Evolutionary conservation across 768 basidiomycete species (phyloP), one percentile per base, ranked within the genome.

Genomic region (Russula emetica): DNA sequence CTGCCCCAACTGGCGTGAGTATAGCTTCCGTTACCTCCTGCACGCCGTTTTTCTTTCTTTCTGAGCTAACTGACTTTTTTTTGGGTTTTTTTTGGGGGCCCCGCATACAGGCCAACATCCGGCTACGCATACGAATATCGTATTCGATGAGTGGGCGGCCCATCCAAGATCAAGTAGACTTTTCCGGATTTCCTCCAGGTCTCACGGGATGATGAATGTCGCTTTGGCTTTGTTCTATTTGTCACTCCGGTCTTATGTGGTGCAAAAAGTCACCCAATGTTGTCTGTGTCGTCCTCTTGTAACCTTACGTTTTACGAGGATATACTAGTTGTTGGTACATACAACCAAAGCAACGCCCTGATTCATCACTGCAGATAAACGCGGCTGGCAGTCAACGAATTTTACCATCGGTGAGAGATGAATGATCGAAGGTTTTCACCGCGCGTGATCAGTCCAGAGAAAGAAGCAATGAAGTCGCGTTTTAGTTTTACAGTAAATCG

Each of bases 111-210:
- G 87, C 90, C 66, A 85, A 83, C 62, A 76, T 99, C 40, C 86
- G 94, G 45, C 78, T 99, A 72, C 83, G 96, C 62, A 74, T 98
- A 67, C 85, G 96, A 63, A 85, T 99, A 76, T 82, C 86, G 20
- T 99, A 82, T 76, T 77, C 79, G n/a, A 75, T 86, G 49, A 82
- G 74, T 49, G 92, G 91, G 2, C 84, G 85, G 71, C 77, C 77
- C 34, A 75, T 90, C 56, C 92, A 94, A 74, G 97, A 99, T 55
- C 95, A 98, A 77, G 86, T 94, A 61, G 95, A 98, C 76, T 98
- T 98, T 73, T 74, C 88, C 24, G 90, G 92, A 2, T 96, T 98
- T 75, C 94, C 94, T 20, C 79, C 86, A 24, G 83, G 84, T 47
- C 73, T 91, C 69, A 91, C 88, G 22, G 80, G 82, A 24, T 58